phyloP scores from a whole-genome alignment of 169 alveolate genomes.

The Plasmodium gaboni region DNA sequence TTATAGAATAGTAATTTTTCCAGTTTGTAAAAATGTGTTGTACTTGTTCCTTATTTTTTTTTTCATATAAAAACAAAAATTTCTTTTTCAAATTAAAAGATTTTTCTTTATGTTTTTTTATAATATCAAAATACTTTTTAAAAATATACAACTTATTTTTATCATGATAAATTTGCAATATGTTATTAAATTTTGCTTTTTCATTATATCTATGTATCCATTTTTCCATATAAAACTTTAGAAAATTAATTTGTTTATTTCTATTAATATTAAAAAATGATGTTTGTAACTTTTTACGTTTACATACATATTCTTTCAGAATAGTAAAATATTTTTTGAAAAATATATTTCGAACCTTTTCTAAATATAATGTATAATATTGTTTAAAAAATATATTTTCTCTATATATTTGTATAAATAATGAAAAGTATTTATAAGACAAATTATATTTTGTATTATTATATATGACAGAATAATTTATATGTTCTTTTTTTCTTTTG shows the following conservation, averaged over 20 bases:
- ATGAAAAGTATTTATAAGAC: constrained; percentile 11
- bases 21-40: constrained; percentile 17
- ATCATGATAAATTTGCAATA: constrained; percentile 9
- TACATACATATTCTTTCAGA: constrained; percentile 1
- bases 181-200: background rate
- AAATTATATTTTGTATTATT: background rate
- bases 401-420: constrained; percentile 13
- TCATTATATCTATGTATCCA: constrained; percentile 12
- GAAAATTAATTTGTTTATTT: background rate
- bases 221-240: background rate
- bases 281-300: background rate
- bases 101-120: constrained; percentile 37
- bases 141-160: constrained; percentile 10
- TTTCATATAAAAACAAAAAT: constrained; percentile 34
- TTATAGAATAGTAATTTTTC: constrained; percentile 29
- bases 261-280: background rate
- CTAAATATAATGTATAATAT: constrained; percentile 17
- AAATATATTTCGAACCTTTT: constrained; percentile 6
- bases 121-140: constrained; percentile 18
- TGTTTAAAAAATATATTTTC: constrained; percentile 29
- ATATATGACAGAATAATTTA: background rate
- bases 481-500: constrained; percentile 31
- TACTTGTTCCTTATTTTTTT: constrained; percentile 18
- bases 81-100: constrained; percentile 16
- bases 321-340: constrained; percentile 17